phyloP scores from a whole-genome alignment of 495 filamentous ascomycete genomes.

The Usnea hakonensis region DNA sequence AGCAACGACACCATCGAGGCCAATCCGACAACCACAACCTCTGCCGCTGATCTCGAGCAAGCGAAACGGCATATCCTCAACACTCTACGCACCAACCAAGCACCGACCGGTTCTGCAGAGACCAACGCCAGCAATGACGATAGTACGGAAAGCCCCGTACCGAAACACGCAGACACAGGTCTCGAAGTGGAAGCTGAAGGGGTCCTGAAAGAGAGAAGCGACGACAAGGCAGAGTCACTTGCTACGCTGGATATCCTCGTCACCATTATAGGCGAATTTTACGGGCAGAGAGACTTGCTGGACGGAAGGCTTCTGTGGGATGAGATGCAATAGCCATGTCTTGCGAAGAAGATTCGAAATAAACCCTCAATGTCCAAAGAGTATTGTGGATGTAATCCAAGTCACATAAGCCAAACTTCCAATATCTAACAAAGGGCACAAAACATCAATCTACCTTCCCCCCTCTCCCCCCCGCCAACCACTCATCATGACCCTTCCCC shows the following conservation, averaged over 20 bases:
- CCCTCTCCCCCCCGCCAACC: too few relatives aligned
- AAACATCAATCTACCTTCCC: too few relatives aligned
- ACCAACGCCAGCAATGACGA: conserved; percentile 4
- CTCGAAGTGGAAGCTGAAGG: not conserved
- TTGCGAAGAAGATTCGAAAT: not conserved
- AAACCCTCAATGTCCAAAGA: not conserved
- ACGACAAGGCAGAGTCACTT: conserved; percentile 13
- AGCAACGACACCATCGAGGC: not conserved
- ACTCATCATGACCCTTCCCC: too few relatives aligned
- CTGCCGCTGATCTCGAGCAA: not conserved
- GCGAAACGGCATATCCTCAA: not conserved
- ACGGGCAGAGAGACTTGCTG: conserved; percentile 82
- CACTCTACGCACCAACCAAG: not conserved
- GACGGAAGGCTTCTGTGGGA: conserved; percentile 54
- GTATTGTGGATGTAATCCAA: too few relatives aligned
- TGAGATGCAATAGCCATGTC: conserved; percentile 7
- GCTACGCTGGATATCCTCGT: conserved; percentile 83
- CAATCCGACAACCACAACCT: not conserved
- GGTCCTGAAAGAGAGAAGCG: not conserved
- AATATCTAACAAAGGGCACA: too few relatives aligned
- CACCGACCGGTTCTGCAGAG: not conserved
- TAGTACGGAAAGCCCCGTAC: not conserved
- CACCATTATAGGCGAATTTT: conserved; percentile 80
- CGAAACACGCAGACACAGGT: not conserved
- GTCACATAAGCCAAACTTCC: too few relatives aligned